phyloP scores from a whole-genome alignment of 345 rosid genomes.

The Hibiscus syriacus region DNA sequence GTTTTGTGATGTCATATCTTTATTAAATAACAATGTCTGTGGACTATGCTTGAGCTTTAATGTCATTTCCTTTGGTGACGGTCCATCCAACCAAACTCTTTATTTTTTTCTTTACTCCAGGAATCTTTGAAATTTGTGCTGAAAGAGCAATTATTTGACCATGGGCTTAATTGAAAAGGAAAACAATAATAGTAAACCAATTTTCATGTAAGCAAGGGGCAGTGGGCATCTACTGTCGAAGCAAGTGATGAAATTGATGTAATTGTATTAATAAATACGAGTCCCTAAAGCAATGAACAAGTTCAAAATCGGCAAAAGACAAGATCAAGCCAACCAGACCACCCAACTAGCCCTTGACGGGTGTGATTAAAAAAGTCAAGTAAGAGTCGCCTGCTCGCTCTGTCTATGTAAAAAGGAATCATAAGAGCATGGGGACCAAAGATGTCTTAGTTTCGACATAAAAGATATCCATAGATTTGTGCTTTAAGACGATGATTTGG shows the following conservation, averaged over 20 bases:
- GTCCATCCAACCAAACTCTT: not conserved
- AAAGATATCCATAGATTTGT: too few relatives aligned
- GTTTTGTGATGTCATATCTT: not conserved
- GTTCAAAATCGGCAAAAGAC: not conserved
- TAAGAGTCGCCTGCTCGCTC: not conserved
- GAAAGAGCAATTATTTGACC: not conserved
- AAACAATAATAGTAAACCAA: not conserved
- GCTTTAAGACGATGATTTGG: not conserved
- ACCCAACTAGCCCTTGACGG: slow-evolving; percentile 2
- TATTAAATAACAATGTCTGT: not conserved
- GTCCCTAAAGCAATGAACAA: not conserved
- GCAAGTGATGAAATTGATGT: not conserved
- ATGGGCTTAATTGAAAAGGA: not conserved
- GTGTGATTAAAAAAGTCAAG: not conserved
- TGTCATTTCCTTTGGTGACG: not conserved
- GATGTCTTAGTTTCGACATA: too few relatives aligned
- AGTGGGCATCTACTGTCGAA: not conserved
- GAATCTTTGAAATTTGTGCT: not conserved
- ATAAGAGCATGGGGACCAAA: not conserved
- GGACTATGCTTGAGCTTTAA: not conserved
- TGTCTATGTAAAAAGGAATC: not conserved
- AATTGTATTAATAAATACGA: not conserved
- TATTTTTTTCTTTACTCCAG: not conserved
- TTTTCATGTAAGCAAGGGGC: too few relatives aligned
- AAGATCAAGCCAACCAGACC: not conserved